Base-by-base conservation (phyloP, 2,329 filamentous ascomycete species). In the Thyridium curvatum region DNA sequence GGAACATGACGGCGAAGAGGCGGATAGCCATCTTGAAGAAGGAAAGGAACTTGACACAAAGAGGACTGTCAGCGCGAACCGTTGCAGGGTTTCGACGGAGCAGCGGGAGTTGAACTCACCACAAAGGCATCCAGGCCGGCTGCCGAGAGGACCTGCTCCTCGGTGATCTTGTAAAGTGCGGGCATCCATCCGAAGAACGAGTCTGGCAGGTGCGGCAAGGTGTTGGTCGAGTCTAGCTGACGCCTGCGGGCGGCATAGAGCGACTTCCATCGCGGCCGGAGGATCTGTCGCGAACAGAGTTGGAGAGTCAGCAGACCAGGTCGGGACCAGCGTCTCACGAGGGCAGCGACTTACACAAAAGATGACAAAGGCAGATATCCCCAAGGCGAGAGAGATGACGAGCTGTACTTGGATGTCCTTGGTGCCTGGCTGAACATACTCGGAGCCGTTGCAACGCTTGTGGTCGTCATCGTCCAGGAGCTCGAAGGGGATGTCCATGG, bases 21-120 rank as follows among this genome's bases (percentile, higher is more conserved):
- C 84, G 86, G 48, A 89, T 86, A 12, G 91, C 84, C 79, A 97
- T 93, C 59, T 90, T 94, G 72, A 96, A 97, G 64, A 98, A 98
- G 13, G 84, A 78, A 12, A 98, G 72, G 56, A 98, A 96, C 76
- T 79, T 52, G 39, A 14, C 42, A 41, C 26, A 7, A 16, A 10
- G 10, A 13, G 15, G 10, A 6, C 21, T 2, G 8, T 5, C 12
- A n/a, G 18, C 9, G 12, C 21, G 21, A 26, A n/a, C n/a, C n/a
- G n/a, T n/a, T n/a, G n/a, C n/a, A n/a, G n/a, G n/a, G n/a, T n/a
- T n/a, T 26, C 6, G 21, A 26, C 21, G 10, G 6, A 10, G 6
- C 0, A n/a, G 13, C 4, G 37, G 10, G 40, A 14, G 9, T 8
- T 12, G 5, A 18, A 69, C 75, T 50, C 65, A 86, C 84, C 48